Evolutionary conservation across 2,329 filamentous ascomycete species (phyloP), one percentile per base, ranked within the genome.

Genomic region (Neophaeococcomyces mojaviensis): DNA sequence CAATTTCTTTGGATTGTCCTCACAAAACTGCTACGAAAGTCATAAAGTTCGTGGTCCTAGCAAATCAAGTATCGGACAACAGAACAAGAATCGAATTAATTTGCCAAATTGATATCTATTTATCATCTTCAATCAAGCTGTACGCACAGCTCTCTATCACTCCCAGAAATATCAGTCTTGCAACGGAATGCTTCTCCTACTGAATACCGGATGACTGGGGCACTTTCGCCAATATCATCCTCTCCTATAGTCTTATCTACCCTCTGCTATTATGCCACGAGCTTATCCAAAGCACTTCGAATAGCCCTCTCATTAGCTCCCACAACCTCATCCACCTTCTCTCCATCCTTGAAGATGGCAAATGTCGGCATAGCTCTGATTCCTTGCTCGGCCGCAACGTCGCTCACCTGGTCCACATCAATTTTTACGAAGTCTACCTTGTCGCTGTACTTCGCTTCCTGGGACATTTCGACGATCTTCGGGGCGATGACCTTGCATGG

Each of bases 351-450:
- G 79, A 88, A 95, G 61, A 94, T 66, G 47, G 85, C 61, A 72
- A 97, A 95, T 22, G 88, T 94, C 46, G 90, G 89, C 88, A 97
- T 95, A 64, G 89, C 88, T 58, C 86, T 81, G 65, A 97, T 78
- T 54, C 79, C 79, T 53, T 92, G 80, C 63, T 92, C 80, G 59
- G 82, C 76, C 26, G 86, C 81, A 40, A 95, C 76, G 1, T 86
- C 81, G 55, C 81, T 72, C 33, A 90, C 71, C 54, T 88, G 74
- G 66, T 96, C 89, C 59, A 96, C 88, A 66, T 97, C 88, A 63
- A 96, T 73, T 78, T 95, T 92, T 77, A 81, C 81, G 70, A 95
- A 96, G 66, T 78, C 73, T 55, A 84, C 75, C 55, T 71, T 64
- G 54, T 76, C 66, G 70, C 77, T 78, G 48, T 68, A 64, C 35